phyloP scores from a whole-genome alignment of 495 filamentous ascomycete species.

The Cairneyella variabilis region DNA sequence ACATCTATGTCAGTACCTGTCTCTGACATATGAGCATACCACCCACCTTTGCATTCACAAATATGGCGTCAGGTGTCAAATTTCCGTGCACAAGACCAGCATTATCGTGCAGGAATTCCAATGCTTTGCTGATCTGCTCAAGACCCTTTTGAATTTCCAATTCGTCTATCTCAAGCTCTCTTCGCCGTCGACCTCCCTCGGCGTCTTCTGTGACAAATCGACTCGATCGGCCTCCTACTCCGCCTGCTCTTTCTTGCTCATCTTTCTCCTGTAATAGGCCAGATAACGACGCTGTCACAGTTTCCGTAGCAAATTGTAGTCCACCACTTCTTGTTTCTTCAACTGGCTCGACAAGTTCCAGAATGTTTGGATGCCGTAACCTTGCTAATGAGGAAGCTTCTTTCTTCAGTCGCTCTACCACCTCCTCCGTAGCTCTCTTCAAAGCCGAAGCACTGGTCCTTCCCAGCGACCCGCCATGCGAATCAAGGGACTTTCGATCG shows the following conservation, averaged over 20 bases:
- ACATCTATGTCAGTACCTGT: conserved; percentile 8
- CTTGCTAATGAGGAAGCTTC: conserved; percentile 84
- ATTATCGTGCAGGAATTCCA: conserved; percentile 96
- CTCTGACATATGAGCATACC: background rate
- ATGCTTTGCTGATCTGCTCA: conserved; percentile 85
- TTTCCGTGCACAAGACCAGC: conserved; percentile 92
- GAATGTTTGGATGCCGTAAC: conserved; percentile 82
- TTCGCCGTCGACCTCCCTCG: conserved; percentile 65
- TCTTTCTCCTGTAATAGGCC: conserved; percentile 84
- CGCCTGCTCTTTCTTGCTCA: conserved; percentile 69
- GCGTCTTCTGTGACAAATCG: conserved; percentile 80
- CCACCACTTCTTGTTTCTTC: conserved; percentile 90
- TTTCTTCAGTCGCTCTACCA: conserved; percentile 83
- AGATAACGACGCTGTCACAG: conserved; percentile 82
- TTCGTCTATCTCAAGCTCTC: conserved; percentile 94
- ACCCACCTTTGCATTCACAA: conserved; percentile 84
- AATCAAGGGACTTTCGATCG: conserved; percentile 79
- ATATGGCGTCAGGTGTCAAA: conserved; percentile 90
- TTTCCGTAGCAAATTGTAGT: conserved; percentile 92
- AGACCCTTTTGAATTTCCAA: conserved; percentile 96
- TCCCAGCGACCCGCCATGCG: conserved; percentile 43
- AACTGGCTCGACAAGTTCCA: conserved; percentile 91
- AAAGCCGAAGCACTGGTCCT: conserved; percentile 61
- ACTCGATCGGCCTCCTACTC: conserved; percentile 63
- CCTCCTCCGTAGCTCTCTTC: conserved; percentile 81